phyloP scores from a whole-genome alignment of 192 early-diverging fungal species.

The Coemansia guatemalensis region DNA sequence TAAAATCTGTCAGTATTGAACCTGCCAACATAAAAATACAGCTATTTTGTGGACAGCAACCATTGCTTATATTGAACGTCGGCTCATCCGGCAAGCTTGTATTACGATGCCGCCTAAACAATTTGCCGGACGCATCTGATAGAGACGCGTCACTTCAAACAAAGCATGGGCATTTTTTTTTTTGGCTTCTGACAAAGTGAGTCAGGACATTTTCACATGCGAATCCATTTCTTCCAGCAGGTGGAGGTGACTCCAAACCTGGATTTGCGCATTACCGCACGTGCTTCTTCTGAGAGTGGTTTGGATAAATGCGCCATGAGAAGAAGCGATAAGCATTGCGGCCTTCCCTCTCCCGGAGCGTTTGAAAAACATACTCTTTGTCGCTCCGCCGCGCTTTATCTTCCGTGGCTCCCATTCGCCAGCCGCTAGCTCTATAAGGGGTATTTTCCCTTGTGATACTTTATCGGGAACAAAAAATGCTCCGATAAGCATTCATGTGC shows the following conservation, averaged over 20 bases:
- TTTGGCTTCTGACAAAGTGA: too few relatives aligned
- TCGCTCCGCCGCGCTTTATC: conserved; percentile 1
- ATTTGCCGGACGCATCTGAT: not conserved
- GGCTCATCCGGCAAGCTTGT: not conserved
- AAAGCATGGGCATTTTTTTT: too few relatives aligned
- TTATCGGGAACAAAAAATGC: conserved; percentile 10
- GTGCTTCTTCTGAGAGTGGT: not conserved
- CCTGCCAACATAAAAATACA: too few relatives aligned
- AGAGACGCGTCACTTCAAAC: too few relatives aligned
- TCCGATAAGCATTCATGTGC: conserved; percentile 25
- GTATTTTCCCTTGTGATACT: conserved; percentile 1
- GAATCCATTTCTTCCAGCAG: not conserved
- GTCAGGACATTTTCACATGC: conserved; percentile 2
- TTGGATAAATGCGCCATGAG: not conserved
- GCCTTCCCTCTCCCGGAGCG: not conserved
- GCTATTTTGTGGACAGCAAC: too few relatives aligned
- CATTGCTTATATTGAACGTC: too few relatives aligned
- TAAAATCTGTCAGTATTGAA: too few relatives aligned
- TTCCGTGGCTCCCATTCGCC: conserved; percentile 1
- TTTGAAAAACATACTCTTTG: not conserved
- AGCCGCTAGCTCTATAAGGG: conserved; percentile 6
- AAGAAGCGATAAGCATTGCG: conserved; percentile 5
- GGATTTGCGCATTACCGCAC: conserved; percentile 5
- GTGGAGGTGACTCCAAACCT: not conserved
- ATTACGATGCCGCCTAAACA: conserved; percentile 8